Evolutionary conservation across 805 yeast genomes (phyloP), one percentile per base, ranked within the genome.

Genomic region (Kodamaea kakaduensis): DNA sequence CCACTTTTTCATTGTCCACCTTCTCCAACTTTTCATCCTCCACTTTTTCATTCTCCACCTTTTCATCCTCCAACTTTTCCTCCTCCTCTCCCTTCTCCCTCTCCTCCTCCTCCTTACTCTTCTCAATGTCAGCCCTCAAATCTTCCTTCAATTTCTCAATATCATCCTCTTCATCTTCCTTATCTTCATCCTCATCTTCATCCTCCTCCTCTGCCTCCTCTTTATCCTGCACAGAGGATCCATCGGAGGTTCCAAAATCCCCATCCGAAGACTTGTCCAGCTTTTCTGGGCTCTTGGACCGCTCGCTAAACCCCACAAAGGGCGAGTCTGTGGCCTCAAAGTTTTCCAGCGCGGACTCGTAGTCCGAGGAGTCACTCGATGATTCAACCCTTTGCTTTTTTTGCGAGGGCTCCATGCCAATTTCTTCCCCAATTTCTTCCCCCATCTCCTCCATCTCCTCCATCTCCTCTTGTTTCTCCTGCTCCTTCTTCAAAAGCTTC

Each of bases 331-430:
- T 25, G 28, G 19, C 50, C 9, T 43, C 46, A 15, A 48, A 60
- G 36, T 41, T 56, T 38, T 60, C 66, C 12, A 59, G 51, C 3
- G 66, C 66, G 9, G 58, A 51, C 37, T 60, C 65, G 36, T 57
- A 59, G 31, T 50, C 47, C 3, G 56, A 45, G 10, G 52, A n/a
- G n/a, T n/a, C 49, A 5, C 50, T 46, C 16, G 49, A 45, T 2
- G 51, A 41, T 29, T 37, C n/a, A n/a, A n/a, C n/a, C 17, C 33
- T 31, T 24, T 27, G 34, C 33, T 36, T 34, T 30, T 24, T 46
- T 28, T 38, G 25, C 46, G 38, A 42, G 9, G 10, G 9, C 17
- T 19, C 28, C 12, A 31, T 32, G n/a, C 28, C 37, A 9, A 31
- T 19, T 8, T 30, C 43, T 38, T 55, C 43, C 6, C 42, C 50